phyloP scores from a whole-genome alignment of 129 eudicot genomes.

The Chrysanthemum lavandulifolium region DNA sequence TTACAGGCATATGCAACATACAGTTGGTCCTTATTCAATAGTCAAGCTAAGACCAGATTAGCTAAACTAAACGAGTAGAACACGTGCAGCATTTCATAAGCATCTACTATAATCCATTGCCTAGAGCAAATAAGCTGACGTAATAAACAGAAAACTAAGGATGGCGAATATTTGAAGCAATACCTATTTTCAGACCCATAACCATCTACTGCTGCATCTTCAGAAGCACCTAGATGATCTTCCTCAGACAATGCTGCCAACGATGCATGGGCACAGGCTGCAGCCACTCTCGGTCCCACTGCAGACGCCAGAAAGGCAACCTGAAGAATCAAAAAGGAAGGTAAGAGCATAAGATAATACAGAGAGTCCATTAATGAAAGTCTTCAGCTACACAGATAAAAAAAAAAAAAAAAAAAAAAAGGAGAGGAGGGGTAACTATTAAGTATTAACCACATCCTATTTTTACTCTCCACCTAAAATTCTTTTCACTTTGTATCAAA shows the following conservation, averaged over 20 bases:
- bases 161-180: neutral
- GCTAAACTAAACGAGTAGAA: neutral
- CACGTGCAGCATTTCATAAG: neutral
- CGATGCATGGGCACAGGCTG: slow-evolving; percentile 98
- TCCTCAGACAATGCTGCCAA: slow-evolving; percentile 72
- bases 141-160: neutral
- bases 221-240: slow-evolving; percentile 39
- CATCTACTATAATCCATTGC: slow-evolving; percentile 6
- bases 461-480: too few species aligned
- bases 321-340: slow-evolving; percentile 38
- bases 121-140: neutral
- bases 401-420: too few species aligned
- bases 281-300: slow-evolving; percentile 98
- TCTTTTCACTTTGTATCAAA: too few species aligned
- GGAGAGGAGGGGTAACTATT: too few species aligned
- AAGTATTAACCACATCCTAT: too few species aligned
- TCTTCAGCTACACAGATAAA: neutral
- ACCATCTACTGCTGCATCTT: slow-evolving; percentile 39
- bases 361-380: slow-evolving; percentile 8
- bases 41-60: neutral
- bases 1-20: too few species aligned
- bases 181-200: slow-evolving; percentile 45
- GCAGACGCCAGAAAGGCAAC: slow-evolving; percentile 96
- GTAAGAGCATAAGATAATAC: neutral
- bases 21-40: too few species aligned